phyloP scores from a whole-genome alignment of 805 yeast genomes.

The Scheffersomyces amazonensis region DNA sequence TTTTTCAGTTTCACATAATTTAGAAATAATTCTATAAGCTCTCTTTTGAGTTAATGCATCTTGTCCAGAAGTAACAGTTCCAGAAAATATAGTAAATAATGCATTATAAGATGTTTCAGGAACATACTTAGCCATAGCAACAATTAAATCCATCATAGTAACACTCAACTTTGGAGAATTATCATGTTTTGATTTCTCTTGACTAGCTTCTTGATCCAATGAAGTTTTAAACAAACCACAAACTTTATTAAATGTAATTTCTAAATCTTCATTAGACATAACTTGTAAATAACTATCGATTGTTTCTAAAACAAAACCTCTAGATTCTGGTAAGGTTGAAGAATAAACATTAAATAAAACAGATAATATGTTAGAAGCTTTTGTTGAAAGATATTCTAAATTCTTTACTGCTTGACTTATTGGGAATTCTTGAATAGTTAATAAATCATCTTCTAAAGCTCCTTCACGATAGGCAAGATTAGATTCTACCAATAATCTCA shows the following conservation, averaged over 20 bases:
- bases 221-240: constrained; percentile 75
- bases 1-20: constrained; percentile 63
- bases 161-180: constrained; percentile 57
- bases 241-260: constrained; percentile 78
- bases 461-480: constrained; percentile 63
- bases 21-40: constrained; percentile 75
- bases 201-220: constrained; percentile 53
- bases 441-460: constrained; percentile 50
- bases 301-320: constrained; percentile 83
- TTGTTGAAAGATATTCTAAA: constrained; percentile 59
- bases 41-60: constrained; percentile 82
- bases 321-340: constrained; percentile 80
- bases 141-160: constrained; percentile 89
- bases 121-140: constrained; percentile 81
- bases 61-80: constrained; percentile 51
- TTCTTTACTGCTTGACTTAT: constrained; percentile 52
- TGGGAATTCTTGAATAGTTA: constrained; percentile 63
- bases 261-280: constrained; percentile 63
- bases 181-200: constrained; percentile 8
- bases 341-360: constrained; percentile 90
- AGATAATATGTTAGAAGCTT: constrained; percentile 74
- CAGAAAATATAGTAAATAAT: constrained; percentile 71
- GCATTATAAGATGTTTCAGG: constrained; percentile 71
- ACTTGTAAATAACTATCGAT: constrained; percentile 78
- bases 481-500: constrained; percentile 75